Base-by-base conservation (phyloP, 768 basidiomycete genomes). In the Tephrocybe sp. region DNA sequence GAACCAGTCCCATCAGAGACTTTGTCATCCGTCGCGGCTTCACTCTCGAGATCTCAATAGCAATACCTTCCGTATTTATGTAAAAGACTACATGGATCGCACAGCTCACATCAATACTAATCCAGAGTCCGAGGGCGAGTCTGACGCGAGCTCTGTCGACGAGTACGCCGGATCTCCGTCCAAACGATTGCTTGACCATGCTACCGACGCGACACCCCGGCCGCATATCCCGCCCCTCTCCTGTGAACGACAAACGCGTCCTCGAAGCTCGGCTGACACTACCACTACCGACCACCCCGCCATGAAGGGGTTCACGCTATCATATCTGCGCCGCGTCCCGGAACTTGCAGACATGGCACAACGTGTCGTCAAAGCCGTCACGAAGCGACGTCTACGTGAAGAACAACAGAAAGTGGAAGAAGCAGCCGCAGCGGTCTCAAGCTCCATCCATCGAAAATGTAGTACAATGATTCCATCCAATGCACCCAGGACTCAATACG, bases 31-130 rank as follows among this genome's bases (percentile, higher is more conserved):
- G 1, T 83, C 84, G 0, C 77, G 85, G 34, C 68, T 91, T 23
- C 85, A 78, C 49, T 78, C 81, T 0, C 73, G 74, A 17, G 86
- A 90, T 50, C 79, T 92, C 23, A 90, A 81, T 2, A 77, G 73
- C 3, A 85, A 85, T 53, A 86, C 83, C 0, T 88, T 92, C 63
- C 77, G 85, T 10, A 77, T 88, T 33, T 90, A 92, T 58, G 57
- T 92, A 53, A 89, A 88, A 57, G 84, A 90, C 57, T 91, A 83
- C 65, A 86, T 92, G 85, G 82, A 88, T 58, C 73, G 84, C 58
- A 76, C 74, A 0, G 69, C 73, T 32, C 42, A 61, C 45, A 34
- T 37, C n/a, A n/a, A n/a, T n/a, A n/a, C 28, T 30, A 30, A 5
- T 5, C 28, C 28, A 5, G 28, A 30, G 28, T 11, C 11, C 28